Evolutionary conservation across 2,329 filamentous ascomycete species (phyloP).

Genomic region (Trichoderma sp.): DNA sequence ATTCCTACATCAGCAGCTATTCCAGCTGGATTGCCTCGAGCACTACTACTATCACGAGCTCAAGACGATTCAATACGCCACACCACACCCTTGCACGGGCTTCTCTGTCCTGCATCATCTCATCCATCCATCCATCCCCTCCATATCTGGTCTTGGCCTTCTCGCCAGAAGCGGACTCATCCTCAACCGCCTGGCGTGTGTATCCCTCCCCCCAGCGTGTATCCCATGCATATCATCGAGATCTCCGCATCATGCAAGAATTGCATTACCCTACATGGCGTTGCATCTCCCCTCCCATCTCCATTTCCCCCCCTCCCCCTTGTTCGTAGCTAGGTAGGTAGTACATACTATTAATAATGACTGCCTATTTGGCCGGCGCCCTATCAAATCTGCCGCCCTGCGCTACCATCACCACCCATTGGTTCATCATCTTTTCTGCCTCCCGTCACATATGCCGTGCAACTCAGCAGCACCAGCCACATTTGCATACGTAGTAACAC

Average conservation of each 20-base stretch:
- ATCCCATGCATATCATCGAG: conserved; percentile 32
- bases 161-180: conserved; percentile 15
- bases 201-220: background rate
- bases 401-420: background rate
- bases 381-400: conserved; percentile 5
- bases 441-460: conserved; percentile 12
- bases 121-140: background rate
- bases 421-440: background rate
- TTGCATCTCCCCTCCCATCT: background rate
- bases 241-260: conserved; percentile 32
- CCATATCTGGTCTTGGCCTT: background rate
- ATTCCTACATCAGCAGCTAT: background rate
- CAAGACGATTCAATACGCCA: background rate
- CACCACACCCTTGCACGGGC: background rate
- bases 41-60: background rate
- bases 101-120: conserved; percentile 12
- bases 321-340: background rate
- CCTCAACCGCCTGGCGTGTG: conserved; percentile 27
- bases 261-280: conserved; percentile 18
- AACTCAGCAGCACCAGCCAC: conserved; percentile 7
- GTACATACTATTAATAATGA: background rate
- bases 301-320: background rate
- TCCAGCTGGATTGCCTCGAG: background rate
- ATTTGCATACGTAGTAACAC: conserved; percentile 21
- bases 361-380: background rate